Evolutionary conservation across 768 basidiomycete species (phyloP), one percentile per base, ranked within the genome.

Genomic region (Russula olivacea): DNA sequence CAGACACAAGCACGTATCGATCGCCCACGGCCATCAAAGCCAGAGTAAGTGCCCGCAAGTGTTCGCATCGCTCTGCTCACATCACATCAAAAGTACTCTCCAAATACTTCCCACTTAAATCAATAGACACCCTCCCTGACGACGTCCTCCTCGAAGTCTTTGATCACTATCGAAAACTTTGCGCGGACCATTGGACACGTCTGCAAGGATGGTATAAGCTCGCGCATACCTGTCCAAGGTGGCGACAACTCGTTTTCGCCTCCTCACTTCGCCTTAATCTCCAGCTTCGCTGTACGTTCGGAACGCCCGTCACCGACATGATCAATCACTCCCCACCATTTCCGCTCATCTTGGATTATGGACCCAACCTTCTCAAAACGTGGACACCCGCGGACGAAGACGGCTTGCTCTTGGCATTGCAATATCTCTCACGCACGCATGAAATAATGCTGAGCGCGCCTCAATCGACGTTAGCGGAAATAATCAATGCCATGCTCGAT

Each of bases 181-280:
- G 15, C 11, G 45, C 23, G 19, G 45, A 36, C 6, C 40, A 48
- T 40, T 48, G 52, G 45, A 7, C 45, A 17, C 36, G 38, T 49
- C 28, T 36, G 7, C 58, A 60, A 45, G 40, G 63, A 41, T 64
- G 63, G 63, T 64, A 64, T 48, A 60, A 59, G 23, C 58, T 64
- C 48, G 63, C 53, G 2, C 63, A 64, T 30, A 50, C 34, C 5
- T 60, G 52, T 41, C 40, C 6, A n/a, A 49, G 58, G 25, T 64
- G 58, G 58, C 54, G 63, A 38, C 47, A 12, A 21, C 58, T 60
- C 40, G 63, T 60, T 17, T 64, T 64, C 28, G 23, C 63, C 21
- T 64, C 63, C n/a, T 55, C 63, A 15, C 40, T 50, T n/a, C 41
- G 59, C 12, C 36, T 64, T 5, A 56, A 56, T 3, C 63, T 64